Evolutionary conservation across 2,329 filamentous ascomycete species (phyloP).

Genomic region (Trichoderma citrinoviride): DNA sequence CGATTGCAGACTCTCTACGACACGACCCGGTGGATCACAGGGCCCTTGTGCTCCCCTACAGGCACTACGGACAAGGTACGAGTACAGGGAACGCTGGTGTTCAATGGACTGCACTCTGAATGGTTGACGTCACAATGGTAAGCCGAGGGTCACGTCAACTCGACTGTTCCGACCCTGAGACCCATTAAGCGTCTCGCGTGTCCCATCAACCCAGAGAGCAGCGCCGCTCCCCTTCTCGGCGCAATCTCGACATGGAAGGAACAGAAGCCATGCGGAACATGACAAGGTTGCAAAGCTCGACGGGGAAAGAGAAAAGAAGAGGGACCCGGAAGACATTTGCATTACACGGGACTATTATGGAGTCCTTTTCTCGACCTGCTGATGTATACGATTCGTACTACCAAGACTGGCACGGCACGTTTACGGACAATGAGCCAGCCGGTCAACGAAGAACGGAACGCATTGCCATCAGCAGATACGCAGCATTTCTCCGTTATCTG

Average conservation of each 20-base stretch:
- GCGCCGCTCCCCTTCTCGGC: constrained; percentile 1
- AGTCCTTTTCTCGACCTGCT: background rate
- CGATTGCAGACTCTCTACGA: constrained; percentile 28
- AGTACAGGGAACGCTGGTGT: background rate
- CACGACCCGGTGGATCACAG: constrained; percentile 24
- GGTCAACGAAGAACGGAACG: background rate
- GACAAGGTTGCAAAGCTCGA: background rate
- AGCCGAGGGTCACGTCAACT: constrained; percentile 19
- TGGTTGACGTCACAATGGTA: constrained; percentile 30
- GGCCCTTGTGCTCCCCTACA: constrained; percentile 3
- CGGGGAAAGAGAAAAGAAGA: background rate
- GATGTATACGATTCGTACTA: background rate
- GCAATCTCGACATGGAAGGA: background rate
- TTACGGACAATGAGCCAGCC: no score
- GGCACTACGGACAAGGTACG: background rate
- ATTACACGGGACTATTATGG: background rate
- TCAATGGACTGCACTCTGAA: background rate
- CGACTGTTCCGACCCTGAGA: background rate
- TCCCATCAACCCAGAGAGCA: constrained; percentile 2
- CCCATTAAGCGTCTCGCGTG: background rate
- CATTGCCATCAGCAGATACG: background rate
- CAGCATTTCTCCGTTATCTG: no score
- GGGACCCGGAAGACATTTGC: background rate
- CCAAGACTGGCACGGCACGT: no score
- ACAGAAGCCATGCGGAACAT: background rate